Evolutionary conservation across 306 rosid species (phyloP).

Genomic region (Cucurbita maxima): DNA sequence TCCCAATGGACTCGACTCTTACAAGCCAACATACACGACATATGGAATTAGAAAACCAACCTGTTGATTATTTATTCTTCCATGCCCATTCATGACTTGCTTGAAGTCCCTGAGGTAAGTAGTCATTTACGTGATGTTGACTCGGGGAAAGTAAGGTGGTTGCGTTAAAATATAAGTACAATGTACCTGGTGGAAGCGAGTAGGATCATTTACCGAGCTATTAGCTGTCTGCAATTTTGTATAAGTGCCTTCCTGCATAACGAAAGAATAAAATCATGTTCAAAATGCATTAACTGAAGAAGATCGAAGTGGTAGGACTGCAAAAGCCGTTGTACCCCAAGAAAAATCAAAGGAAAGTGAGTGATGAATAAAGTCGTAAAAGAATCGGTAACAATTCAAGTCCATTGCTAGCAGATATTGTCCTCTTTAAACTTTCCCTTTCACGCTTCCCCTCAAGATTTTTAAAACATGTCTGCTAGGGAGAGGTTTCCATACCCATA

Average conservation of each 20-base stretch:
- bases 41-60: conserved; percentile 15
- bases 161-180: not conserved
- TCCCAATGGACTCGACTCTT: not conserved
- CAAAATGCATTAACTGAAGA: not conserved
- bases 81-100: conserved; percentile 66
- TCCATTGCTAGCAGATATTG: too few relatives aligned
- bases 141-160: not conserved
- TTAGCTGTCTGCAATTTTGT: conserved; percentile 25
- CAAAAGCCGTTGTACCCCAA: not conserved
- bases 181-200: conserved; percentile 38
- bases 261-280: not conserved
- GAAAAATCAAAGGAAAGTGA: not conserved
- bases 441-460: too few relatives aligned
- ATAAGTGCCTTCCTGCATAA: conserved; percentile 39
- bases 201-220: conserved; percentile 33
- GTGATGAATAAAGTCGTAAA: not conserved
- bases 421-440: too few relatives aligned
- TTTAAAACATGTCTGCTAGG: too few relatives aligned
- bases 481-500: too few relatives aligned
- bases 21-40: not conserved
- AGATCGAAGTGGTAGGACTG: not conserved
- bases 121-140: conserved; percentile 8
- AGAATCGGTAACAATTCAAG: not conserved
- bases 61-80: conserved; percentile 65
- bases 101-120: conserved; percentile 41